These are phyloP conservation scores for Beta lomatogona DNA, from an alignment of 179 eudicot species.

Conservation along the genomic window DNA sequence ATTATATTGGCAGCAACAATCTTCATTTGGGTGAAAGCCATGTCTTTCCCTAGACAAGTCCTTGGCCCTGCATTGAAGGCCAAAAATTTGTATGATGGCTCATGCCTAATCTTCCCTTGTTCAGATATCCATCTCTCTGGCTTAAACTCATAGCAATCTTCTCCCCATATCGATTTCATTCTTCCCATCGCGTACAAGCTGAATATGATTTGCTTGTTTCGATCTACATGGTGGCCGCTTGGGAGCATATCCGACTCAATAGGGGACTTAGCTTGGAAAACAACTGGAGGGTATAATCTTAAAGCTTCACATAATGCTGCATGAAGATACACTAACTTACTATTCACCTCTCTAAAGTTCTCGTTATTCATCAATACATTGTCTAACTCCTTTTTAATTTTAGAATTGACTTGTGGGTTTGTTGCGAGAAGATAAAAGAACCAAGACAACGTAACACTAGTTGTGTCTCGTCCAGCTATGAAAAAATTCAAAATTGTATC, in stretches of 20 bases:
- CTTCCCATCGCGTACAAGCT: slow-evolving; percentile 46
- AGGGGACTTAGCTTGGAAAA: slow-evolving; percentile 40
- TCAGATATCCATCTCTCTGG: slow-evolving; percentile 37
- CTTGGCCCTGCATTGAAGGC: slow-evolving; percentile 42
- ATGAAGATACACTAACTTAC: too few species aligned
- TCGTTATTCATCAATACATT: too few species aligned
- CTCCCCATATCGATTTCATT: slow-evolving; percentile 47
- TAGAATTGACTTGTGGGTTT: too few species aligned
- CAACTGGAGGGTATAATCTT: slow-evolving; percentile 40
- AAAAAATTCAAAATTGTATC: too few species aligned
- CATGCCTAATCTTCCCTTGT: slow-evolving; percentile 26
- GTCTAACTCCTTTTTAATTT: too few species aligned
- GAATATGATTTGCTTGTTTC: slow-evolving; percentile 36
- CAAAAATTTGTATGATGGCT: slow-evolving; percentile 39
- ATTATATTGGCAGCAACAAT: slow-evolving; percentile 29
- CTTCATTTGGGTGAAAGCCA: slow-evolving; percentile 42
- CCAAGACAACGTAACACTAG: too few species aligned
- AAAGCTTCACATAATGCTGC: too few species aligned
- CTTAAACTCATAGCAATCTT: slow-evolving; percentile 32
- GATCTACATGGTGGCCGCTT: slow-evolving; percentile 46
- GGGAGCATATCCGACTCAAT: slow-evolving; percentile 41
- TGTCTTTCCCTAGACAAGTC: slow-evolving; percentile 40
- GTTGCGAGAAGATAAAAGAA: too few species aligned
- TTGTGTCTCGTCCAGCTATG: too few species aligned
- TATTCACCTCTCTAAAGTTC: too few species aligned